Conservation (phyloP, 257 asterid species). For the Solanum virginianum region DNA sequence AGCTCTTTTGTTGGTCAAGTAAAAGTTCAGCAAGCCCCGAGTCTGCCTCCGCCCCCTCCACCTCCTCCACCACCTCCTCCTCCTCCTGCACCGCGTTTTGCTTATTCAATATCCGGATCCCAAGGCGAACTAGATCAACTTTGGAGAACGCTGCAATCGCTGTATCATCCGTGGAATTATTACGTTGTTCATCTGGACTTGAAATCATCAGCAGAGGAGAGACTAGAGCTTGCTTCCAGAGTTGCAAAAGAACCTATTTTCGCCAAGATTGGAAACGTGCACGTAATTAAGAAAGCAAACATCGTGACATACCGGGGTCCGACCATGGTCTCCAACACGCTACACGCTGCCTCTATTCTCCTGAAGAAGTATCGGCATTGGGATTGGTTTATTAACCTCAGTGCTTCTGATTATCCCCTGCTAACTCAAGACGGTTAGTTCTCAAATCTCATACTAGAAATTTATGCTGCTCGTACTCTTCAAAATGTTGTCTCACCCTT, state of each 20-base stretch:
- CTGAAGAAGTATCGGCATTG: constrained; percentile 34
- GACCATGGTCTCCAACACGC: constrained; percentile 54
- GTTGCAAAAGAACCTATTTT: constrained; percentile 31
- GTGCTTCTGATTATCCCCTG: constrained; percentile 52
- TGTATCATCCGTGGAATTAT: constrained; percentile 53
- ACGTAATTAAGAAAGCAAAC: constrained; percentile 38
- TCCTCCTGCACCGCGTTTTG: constrained; percentile 36
- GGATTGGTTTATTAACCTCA: constrained; percentile 61
- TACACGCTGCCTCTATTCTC: constrained; percentile 50
- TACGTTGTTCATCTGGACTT: constrained; percentile 49
- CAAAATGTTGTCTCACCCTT: neutral
- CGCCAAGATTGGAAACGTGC: constrained; percentile 33
- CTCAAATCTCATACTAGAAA: neutral
- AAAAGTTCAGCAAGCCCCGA: constrained; percentile 12
- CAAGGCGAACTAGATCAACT: constrained; percentile 43
- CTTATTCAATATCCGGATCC: constrained; percentile 22
- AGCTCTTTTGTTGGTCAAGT: constrained; percentile 18
- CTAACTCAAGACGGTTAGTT: constrained; percentile 56
- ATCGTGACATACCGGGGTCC: constrained; percentile 62
- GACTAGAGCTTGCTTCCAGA: constrained; percentile 35
- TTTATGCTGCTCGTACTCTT: neutral
- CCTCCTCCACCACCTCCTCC: constrained; percentile 13
- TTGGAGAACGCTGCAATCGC: constrained; percentile 38
- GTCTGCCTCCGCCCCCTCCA: constrained; percentile 11
- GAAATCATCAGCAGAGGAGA: constrained; percentile 36